phyloP scores from a whole-genome alignment of 2,329 filamentous ascomycete genomes.

The Xylaria sp. region DNA sequence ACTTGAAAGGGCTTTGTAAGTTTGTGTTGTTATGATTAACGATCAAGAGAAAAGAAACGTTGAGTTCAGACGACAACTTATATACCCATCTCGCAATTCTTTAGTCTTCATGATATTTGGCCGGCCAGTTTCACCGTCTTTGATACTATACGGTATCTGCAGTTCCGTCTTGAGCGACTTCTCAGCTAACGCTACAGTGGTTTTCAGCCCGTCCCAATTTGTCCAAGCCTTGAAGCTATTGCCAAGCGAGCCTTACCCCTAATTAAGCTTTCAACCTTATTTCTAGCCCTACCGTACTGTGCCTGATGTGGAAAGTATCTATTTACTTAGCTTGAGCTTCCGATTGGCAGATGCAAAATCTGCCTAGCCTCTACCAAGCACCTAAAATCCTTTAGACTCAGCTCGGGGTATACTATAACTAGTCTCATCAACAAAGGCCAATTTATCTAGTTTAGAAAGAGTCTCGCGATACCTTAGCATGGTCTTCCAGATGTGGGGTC shows the following conservation, averaged over 20 bases:
- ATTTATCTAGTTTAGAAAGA: too few relatives aligned
- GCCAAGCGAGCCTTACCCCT: constrained; percentile 11
- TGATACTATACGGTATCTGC: not conserved
- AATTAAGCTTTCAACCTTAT: constrained; percentile 16
- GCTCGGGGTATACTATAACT: not conserved
- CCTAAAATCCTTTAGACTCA: constrained; percentile 14
- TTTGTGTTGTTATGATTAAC: constrained; percentile 4
- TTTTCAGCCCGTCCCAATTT: constrained; percentile 21
- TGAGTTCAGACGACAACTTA: constrained; percentile 13
- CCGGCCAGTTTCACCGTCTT: not conserved
- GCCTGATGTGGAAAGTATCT: constrained; percentile 13
- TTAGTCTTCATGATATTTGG: not conserved
- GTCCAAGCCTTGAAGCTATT: constrained; percentile 27
- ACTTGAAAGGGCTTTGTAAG: not conserved
- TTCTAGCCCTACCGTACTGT: constrained; percentile 14
- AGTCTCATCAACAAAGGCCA: not conserved
- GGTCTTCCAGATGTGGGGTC: not conserved
- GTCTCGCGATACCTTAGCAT: not conserved
- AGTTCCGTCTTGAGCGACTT: not conserved
- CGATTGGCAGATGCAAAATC: constrained; percentile 6
- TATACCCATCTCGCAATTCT: constrained; percentile 17
- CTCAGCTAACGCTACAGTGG: constrained; percentile 5
- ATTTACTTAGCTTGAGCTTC: not conserved
- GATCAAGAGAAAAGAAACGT: not conserved
- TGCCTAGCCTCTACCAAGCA: not conserved